Conservation (phyloP, 2,329 filamentous ascomycete species). For the Cordyceps militaris region DNA sequence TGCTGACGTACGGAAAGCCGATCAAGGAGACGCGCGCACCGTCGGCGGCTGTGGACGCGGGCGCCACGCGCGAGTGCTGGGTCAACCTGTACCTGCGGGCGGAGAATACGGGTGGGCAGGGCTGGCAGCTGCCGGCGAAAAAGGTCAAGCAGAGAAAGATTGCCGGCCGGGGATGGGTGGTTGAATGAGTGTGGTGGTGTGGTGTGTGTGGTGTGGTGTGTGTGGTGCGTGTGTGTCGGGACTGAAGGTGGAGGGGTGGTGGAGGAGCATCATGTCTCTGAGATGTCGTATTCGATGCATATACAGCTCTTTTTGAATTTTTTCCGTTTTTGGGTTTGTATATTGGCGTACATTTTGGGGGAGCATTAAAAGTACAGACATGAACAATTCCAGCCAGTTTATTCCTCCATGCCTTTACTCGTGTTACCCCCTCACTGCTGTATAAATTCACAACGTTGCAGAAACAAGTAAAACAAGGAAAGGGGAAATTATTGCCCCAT, state of each 20-base stretch:
- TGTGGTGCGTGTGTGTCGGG: not conserved
- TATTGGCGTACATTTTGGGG: not conserved
- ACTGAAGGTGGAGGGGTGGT: no score
- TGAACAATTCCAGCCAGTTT: no score
- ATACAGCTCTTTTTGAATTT: not conserved
- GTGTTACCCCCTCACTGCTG: no score
- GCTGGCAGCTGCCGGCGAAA: slow-evolving; percentile 80
- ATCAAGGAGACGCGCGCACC: slow-evolving; percentile 66
- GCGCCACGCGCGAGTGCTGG: slow-evolving; percentile 64
- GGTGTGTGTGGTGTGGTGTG: not conserved
- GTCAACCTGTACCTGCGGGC: slow-evolving; percentile 71
- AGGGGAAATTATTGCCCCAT: no score
- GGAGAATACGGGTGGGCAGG: slow-evolving; percentile 57
- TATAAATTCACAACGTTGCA: no score
- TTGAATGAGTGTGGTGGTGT: slow-evolving; percentile 36
- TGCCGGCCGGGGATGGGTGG: slow-evolving; percentile 65
- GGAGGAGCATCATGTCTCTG: not conserved
- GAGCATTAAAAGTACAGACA: no score
- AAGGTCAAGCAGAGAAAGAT: slow-evolving; percentile 77
- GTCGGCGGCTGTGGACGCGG: slow-evolving; percentile 26
- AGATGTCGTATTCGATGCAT: no score
- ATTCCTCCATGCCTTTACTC: no score
- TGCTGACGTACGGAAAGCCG: slow-evolving; percentile 82
- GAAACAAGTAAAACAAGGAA: no score
- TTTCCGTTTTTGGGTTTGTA: not conserved